Evolutionary conservation across 192 early-diverging fungal species (phyloP).

Genomic region (Chytriomyces sp.): DNA sequence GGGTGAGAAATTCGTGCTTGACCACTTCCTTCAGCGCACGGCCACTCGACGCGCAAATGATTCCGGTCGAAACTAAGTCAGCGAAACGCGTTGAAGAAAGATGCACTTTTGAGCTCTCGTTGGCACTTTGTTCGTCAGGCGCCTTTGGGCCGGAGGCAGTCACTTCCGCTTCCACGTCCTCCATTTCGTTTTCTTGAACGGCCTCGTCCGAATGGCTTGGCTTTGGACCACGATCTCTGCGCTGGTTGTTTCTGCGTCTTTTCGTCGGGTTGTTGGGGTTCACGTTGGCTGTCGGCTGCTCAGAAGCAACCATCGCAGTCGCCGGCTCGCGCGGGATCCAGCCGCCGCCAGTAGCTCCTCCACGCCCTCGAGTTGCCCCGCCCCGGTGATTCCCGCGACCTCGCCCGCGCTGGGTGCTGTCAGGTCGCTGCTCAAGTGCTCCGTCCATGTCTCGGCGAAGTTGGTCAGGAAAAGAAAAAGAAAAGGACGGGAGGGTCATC

Average conservation of each 20-base stretch:
- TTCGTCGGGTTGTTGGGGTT: background rate
- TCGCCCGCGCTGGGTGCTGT: too few species aligned
- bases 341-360: too few species aligned
- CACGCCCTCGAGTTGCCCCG: too few species aligned
- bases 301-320: background rate
- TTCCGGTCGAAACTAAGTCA: constrained; percentile 12
- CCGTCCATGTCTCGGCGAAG: too few species aligned
- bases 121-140: background rate
- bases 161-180: background rate
- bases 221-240: background rate
- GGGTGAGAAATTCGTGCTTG: constrained; percentile 27
- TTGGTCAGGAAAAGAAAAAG: too few species aligned
- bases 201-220: background rate
- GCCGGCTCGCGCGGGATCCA: background rate
- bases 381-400: too few species aligned
- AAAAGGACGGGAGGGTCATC: too few species aligned
- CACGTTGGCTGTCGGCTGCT: background rate
- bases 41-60: constrained; percentile 16
- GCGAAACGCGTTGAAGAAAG: constrained; percentile 7
- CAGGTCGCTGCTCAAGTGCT: too few species aligned
- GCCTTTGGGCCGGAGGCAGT: too few species aligned
- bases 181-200: background rate
- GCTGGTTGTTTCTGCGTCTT: background rate
- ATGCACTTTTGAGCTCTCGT: background rate
- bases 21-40: constrained; percentile 24